Percentiles rank a stretch among this genome's conserved stretches.
Conservation (phyloP, 2,329 filamentous ascomycete species). For the Pseudogymnoascus sp. region DNA sequence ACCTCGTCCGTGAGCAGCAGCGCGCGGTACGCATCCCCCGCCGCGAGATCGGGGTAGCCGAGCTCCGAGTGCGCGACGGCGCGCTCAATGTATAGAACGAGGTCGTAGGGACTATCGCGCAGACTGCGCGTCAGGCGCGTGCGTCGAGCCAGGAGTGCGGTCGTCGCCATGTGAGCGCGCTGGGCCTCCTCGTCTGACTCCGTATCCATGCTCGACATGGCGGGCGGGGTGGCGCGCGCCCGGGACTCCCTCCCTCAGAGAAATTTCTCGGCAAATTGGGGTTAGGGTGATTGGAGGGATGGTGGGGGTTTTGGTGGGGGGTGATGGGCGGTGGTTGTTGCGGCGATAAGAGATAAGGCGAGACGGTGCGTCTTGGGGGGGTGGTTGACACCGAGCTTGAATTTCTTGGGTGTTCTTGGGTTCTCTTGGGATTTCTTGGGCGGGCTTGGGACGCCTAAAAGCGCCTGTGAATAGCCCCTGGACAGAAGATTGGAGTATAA, state of each 20-base stretch:
- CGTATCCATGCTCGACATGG: constrained; percentile 8
- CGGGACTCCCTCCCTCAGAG: neutral
- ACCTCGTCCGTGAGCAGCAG: constrained; percentile 81
- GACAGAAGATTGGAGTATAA: neutral
- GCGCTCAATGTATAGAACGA: constrained; percentile 60
- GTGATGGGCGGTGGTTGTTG: neutral
- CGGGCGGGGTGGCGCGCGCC: neutral
- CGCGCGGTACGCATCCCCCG: constrained; percentile 83
- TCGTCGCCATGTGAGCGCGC: constrained; percentile 11
- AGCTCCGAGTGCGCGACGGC: constrained; percentile 65
- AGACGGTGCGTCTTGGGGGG: neutral
- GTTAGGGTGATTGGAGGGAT: neutral
- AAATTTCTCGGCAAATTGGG: constrained; percentile 8
- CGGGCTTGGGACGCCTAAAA: neutral
- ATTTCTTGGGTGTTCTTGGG: constrained; percentile 3
- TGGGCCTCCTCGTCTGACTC: constrained; percentile 7
- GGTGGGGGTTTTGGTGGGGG: constrained; percentile 1
- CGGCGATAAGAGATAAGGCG: constrained; percentile 1
- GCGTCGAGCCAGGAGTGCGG: constrained; percentile 44
- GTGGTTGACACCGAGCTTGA: neutral
- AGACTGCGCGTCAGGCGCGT: constrained; percentile 50
- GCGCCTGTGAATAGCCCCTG: neutral
- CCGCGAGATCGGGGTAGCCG: constrained; percentile 82
- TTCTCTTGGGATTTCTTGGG: neutral
- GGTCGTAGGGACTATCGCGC: constrained; percentile 48